Percentiles rank a stretch among this genome's conserved stretches.
Conservation (phyloP, 805 yeast genomes). For the Kodamaea sagamina region DNA sequence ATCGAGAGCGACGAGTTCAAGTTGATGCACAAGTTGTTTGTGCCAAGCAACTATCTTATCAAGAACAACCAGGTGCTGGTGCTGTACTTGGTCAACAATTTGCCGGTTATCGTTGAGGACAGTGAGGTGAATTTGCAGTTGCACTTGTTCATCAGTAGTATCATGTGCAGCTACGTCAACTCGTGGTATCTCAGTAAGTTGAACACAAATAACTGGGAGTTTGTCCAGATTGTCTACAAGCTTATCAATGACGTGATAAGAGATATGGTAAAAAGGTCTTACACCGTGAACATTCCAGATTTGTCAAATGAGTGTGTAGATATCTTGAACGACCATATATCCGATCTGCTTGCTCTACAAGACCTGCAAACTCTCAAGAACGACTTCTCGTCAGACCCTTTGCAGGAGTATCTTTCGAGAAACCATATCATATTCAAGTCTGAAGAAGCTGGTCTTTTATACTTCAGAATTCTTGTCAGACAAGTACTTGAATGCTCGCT, state of each 20-base stretch:
- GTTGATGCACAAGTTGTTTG: constrained; percentile 34
- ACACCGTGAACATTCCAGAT: constrained; percentile 11
- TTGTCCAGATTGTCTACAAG: constrained; percentile 28
- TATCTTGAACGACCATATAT: constrained; percentile 27
- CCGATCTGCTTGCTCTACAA: constrained; percentile 13
- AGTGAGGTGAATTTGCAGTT: constrained; percentile 33
- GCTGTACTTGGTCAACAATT: constrained; percentile 27
- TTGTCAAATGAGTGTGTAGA: constrained; percentile 27
- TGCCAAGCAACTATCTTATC: constrained; percentile 36
- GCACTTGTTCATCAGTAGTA: constrained; percentile 38
- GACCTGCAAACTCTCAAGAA: constrained; percentile 1
- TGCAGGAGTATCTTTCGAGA: constrained; percentile 7
- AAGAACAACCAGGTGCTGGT: constrained; percentile 30
- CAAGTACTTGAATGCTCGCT: constrained; percentile 24
- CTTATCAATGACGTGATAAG: constrained; percentile 27
- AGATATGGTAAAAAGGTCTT: constrained; percentile 25
- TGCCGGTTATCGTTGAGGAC: constrained; percentile 30
- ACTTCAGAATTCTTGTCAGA: constrained; percentile 26
- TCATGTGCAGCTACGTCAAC: constrained; percentile 19
- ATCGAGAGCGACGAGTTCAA: constrained; percentile 34
- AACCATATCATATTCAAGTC: constrained; percentile 8
- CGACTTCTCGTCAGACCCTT: neutral
- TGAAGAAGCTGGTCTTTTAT: constrained; percentile 14
- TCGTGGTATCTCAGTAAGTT: constrained; percentile 24
- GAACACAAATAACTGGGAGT: constrained; percentile 35